These are phyloP conservation scores for Inosperma sp. DNA, from an alignment of 768 basidiomycete species.

Conservation along the genomic window DNA sequence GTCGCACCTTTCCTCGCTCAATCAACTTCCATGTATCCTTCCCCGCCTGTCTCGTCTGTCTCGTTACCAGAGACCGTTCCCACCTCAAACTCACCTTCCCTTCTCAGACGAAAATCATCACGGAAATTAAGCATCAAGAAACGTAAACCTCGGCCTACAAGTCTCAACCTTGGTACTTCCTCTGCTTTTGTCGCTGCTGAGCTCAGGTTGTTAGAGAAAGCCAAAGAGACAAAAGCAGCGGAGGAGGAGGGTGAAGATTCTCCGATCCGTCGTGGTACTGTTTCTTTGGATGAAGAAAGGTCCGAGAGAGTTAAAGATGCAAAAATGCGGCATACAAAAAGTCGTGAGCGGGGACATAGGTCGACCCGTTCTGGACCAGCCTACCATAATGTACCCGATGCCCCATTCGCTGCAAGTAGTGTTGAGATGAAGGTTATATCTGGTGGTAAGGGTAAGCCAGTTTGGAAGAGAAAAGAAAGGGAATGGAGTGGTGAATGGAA, in stretches of 20 bases:
- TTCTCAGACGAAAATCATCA: neutral
- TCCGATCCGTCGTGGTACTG: neutral
- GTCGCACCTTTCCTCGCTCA: too few species aligned
- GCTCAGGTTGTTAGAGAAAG: neutral
- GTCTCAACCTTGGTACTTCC: constrained; percentile 17
- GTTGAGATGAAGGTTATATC: too few species aligned
- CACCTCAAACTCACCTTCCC: neutral
- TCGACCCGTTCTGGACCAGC: too few species aligned
- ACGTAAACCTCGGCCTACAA: constrained; percentile 16
- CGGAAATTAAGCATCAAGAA: neutral
- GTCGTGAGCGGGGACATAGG: too few species aligned
- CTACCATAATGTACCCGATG: too few species aligned
- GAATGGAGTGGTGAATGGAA: constrained; percentile 42
- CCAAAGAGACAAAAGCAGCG: neutral
- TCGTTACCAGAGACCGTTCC: too few species aligned
- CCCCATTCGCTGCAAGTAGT: too few species aligned
- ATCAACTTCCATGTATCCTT: too few species aligned
- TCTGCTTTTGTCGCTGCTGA: constrained; percentile 18
- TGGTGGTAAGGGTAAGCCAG: neutral
- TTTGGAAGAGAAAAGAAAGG: constrained; percentile 28
- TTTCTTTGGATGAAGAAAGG: neutral
- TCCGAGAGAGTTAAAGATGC: too few species aligned
- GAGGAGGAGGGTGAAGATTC: neutral
- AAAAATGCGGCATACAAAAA: too few species aligned
- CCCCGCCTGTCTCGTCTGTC: too few species aligned